phyloP scores from a whole-genome alignment of 495 filamentous ascomycete genomes.

The Thozetella sp. region DNA sequence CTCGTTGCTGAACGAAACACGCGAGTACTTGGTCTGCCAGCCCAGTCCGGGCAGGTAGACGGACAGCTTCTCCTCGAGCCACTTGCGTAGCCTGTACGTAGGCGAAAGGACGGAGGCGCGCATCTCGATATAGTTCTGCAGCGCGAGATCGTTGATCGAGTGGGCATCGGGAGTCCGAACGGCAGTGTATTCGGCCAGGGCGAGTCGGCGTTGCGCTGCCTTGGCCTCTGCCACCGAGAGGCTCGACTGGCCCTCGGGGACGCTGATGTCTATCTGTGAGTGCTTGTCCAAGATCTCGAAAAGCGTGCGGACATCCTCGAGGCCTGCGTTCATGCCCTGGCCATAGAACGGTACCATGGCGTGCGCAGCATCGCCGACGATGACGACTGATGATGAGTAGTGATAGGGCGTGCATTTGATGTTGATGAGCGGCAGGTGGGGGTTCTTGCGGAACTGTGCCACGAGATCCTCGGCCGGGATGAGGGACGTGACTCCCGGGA shows the following conservation, averaged over 20 bases:
- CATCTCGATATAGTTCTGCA: slow-evolving; percentile 95
- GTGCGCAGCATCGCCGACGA: slow-evolving; percentile 93
- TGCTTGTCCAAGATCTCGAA: slow-evolving; percentile 74
- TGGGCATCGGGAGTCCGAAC: slow-evolving; percentile 76
- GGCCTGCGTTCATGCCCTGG: slow-evolving; percentile 85
- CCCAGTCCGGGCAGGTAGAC: slow-evolving; percentile 75
- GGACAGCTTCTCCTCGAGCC: slow-evolving; percentile 79
- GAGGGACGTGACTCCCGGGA: slow-evolving; percentile 87
- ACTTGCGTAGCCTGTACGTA: slow-evolving; percentile 78
- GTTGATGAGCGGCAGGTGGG: slow-evolving; percentile 87
- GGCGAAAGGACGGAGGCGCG: slow-evolving; percentile 75
- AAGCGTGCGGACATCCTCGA: slow-evolving; percentile 83
- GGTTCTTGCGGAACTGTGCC: slow-evolving; percentile 74
- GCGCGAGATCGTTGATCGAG: slow-evolving; percentile 89
- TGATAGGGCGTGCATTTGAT: slow-evolving; percentile 92
- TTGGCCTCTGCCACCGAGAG: slow-evolving; percentile 7
- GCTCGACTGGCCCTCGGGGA: slow-evolving; percentile 10
- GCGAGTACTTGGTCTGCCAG: slow-evolving; percentile 90
- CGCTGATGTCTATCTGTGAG: slow-evolving; percentile 29
- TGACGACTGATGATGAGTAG: slow-evolving; percentile 73
- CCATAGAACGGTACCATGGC: slow-evolving; percentile 97
- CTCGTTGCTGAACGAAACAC: slow-evolving; percentile 91
- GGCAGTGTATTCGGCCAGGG: slow-evolving; percentile 73
- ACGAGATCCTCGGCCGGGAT: slow-evolving; percentile 69
- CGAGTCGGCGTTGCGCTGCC: slow-evolving; percentile 47